Evolutionary conservation across 768 basidiomycete genomes (phyloP).

Genomic region (Nidularia pulvinata): DNA sequence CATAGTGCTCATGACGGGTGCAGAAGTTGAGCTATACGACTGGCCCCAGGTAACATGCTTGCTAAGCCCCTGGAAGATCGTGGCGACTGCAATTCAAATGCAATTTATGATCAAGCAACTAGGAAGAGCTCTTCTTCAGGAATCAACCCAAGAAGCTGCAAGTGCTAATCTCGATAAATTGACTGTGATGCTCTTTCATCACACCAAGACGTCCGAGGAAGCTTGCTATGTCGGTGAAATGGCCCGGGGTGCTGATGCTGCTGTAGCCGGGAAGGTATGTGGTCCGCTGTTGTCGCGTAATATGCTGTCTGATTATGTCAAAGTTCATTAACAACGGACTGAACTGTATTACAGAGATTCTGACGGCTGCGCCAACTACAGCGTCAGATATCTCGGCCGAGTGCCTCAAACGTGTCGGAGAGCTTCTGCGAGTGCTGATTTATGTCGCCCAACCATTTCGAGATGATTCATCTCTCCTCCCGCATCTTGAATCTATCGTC

Average conservation of each 20-base stretch:
- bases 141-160: slow-evolving; percentile 53
- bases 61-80: slow-evolving; percentile 83
- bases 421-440: slow-evolving; percentile 68
- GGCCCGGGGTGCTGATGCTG: slow-evolving; percentile 64
- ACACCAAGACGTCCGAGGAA: slow-evolving; percentile 76
- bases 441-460: slow-evolving; percentile 70
- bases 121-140: slow-evolving; percentile 64
- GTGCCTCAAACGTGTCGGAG: slow-evolving; percentile 55
- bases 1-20: neutral
- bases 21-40: slow-evolving; percentile 51
- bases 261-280: slow-evolving; percentile 68
- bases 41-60: slow-evolving; percentile 65
- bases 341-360: slow-evolving; percentile 57
- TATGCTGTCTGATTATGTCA: neutral
- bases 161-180: slow-evolving; percentile 65
- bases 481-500: slow-evolving; percentile 47
- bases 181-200: slow-evolving; percentile 66
- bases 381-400: slow-evolving; percentile 26
- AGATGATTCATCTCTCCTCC: slow-evolving; percentile 35
- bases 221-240: slow-evolving; percentile 86
- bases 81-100: slow-evolving; percentile 78
- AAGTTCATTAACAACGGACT: slow-evolving; percentile 81
- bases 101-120: slow-evolving; percentile 76
- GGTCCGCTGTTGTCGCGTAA: neutral
- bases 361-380: slow-evolving; percentile 26